Percentiles rank a stretch among this genome's conserved stretches.
Conservation (phyloP, 345 rosid genomes). For the Gossypium turneri region DNA sequence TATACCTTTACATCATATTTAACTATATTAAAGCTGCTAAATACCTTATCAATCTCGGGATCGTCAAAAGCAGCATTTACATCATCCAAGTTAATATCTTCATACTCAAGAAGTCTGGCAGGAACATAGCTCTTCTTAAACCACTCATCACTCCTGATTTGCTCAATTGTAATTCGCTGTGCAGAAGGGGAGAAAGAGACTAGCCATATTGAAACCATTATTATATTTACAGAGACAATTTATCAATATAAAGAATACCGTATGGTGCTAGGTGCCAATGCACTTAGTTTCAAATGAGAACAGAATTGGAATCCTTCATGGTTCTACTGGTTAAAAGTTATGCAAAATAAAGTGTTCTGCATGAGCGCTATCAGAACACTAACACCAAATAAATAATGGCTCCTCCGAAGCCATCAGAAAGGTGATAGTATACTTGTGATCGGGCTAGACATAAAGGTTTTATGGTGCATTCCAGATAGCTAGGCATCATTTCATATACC, state of each 20-base stretch:
- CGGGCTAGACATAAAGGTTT: neutral
- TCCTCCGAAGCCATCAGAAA: neutral
- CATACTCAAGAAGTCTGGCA: conserved; percentile 66
- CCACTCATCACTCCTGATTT: conserved; percentile 82
- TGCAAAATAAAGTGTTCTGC: conserved; percentile 1
- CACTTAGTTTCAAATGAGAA: conserved; percentile 9
- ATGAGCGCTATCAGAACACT: neutral
- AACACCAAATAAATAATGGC: conserved; percentile 3
- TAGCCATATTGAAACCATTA: conserved; percentile 3
- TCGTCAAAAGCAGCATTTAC: conserved; percentile 86
- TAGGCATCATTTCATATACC: neutral
- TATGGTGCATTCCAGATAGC: conserved; percentile 4
- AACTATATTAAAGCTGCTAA: neutral
- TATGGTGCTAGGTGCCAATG: neutral
- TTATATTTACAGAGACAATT: conserved; percentile 8
- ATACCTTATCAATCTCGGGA: conserved; percentile 61
- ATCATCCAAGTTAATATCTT: conserved; percentile 92
- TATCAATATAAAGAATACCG: neutral
- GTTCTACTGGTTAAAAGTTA: conserved; percentile 10
- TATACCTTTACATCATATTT: neutral
- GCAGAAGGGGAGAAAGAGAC: conserved; percentile 12
- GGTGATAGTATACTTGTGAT: neutral
- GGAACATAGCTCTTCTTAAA: conserved; percentile 62
- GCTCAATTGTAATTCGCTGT: conserved; percentile 82
- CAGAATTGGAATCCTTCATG: neutral